phyloP scores from a whole-genome alignment of 306 rosid genomes.

The Cicer bijugum region DNA sequence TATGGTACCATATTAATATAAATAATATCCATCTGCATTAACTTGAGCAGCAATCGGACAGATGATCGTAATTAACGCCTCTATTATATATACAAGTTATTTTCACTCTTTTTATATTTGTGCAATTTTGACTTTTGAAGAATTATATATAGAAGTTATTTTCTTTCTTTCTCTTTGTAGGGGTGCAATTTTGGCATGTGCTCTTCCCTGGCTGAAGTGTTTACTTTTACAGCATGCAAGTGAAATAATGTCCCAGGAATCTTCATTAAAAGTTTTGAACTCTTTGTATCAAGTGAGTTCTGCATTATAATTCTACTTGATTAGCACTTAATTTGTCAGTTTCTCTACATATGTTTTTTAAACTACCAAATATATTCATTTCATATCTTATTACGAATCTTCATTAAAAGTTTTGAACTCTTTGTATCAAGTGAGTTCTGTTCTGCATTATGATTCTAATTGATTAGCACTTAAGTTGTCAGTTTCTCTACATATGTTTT shows the following conservation, averaged over 20 bases:
- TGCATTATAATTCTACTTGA: constrained; percentile 10
- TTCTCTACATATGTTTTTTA: constrained; percentile 1
- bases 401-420: constrained; percentile 74
- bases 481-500: constrained; percentile 2
- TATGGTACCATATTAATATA: neutral
- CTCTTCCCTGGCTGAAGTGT: constrained; percentile 76
- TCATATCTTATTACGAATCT: constrained; percentile 52
- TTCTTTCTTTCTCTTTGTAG: constrained; percentile 34
- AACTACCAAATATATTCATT: constrained; percentile 11
- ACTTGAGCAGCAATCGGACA: neutral
- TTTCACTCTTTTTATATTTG: neutral
- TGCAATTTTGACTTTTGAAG: constrained; percentile 6
- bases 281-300: constrained; percentile 76
- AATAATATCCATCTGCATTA: neutral
- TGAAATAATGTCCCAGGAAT: constrained; percentile 76
- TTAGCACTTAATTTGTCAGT: constrained; percentile 19
- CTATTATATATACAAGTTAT: neutral
- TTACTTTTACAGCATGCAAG: constrained; percentile 79
- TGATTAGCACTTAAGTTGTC: constrained; percentile 24
- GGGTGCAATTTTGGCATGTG: constrained; percentile 82
- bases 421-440: constrained; percentile 67
- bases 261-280: constrained; percentile 70
- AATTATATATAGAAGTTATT: constrained; percentile 1
- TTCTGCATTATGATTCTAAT: constrained; percentile 1
- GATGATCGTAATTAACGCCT: neutral